These are phyloP conservation scores for Suhomyces atakaporum DNA, from an alignment of 1,139 yeast species.

Conservation along the genomic window DNA sequence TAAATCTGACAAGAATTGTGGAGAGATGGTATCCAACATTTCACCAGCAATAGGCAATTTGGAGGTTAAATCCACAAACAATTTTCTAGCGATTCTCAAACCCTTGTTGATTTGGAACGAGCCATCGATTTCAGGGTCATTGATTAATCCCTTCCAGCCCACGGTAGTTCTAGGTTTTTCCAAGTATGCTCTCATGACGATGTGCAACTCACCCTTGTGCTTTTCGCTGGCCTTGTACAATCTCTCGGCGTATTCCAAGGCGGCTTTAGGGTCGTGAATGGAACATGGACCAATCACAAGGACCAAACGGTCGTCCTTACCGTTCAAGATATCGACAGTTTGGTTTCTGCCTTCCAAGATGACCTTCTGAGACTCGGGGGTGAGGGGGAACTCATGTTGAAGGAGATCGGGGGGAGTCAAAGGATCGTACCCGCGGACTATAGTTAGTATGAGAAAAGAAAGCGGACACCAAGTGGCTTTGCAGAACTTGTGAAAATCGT, in stretches of 20 bases:
- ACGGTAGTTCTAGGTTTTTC: conserved; percentile 99
- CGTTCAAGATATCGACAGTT: conserved; percentile 68
- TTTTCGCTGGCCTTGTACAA: conserved; percentile 62
- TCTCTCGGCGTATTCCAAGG: conserved; percentile 79
- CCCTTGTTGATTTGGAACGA: conserved; percentile 96
- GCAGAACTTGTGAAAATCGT: background rate
- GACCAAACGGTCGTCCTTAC: conserved; percentile 76
- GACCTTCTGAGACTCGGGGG: conserved; percentile 56
- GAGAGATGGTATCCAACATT: conserved; percentile 96
- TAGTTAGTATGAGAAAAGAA: conserved; percentile 10
- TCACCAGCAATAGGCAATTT: conserved; percentile 92
- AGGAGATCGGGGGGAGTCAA: conserved; percentile 91
- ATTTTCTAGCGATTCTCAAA: conserved; percentile 79
- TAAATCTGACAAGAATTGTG: conserved; percentile 88
- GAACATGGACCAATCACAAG: conserved; percentile 96
- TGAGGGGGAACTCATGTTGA: conserved; percentile 83
- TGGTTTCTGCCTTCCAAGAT: conserved; percentile 77
- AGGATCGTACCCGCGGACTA: conserved; percentile 78
- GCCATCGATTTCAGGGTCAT: conserved; percentile 95
- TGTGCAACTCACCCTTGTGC: conserved; percentile 71
- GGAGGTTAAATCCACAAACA: conserved; percentile 76
- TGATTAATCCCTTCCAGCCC: conserved; percentile 98
- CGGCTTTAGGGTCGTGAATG: conserved; percentile 91
- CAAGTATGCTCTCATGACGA: conserved; percentile 95
- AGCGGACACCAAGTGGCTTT: background rate